Percentiles rank a stretch among this genome's conserved stretches.
Evolutionary conservation across 805 yeast genomes (phyloP).

Genomic region (Ascoidea rubescens): DNA sequence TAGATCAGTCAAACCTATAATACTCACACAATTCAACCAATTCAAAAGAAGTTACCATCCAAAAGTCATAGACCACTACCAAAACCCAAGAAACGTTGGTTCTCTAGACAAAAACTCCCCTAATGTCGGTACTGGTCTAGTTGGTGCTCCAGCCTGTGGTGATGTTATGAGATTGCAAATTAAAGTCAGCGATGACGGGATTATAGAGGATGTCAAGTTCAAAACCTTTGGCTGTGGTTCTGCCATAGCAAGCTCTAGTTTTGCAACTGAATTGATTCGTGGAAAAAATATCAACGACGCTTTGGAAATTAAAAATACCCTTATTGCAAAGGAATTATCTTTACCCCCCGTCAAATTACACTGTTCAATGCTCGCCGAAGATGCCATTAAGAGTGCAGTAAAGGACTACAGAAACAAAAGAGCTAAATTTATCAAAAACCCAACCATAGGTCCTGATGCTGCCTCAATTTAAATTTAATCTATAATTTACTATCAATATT

Average conservation of each 20-base stretch:
- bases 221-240: slow-evolving; percentile 99
- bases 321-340: slow-evolving; percentile 86
- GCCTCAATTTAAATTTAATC: background rate
- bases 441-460: slow-evolving; percentile 11
- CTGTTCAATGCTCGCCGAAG: slow-evolving; percentile 98
- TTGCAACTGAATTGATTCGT: slow-evolving; percentile 87
- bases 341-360: slow-evolving; percentile 96
- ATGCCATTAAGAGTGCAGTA: slow-evolving; percentile 94
- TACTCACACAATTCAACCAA: background rate
- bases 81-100: slow-evolving; percentile 95
- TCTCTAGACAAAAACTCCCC: slow-evolving; percentile 63
- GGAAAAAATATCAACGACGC: slow-evolving; percentile 95
- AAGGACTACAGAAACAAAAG: slow-evolving; percentile 89
- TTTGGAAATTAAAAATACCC: slow-evolving; percentile 79
- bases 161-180: slow-evolving; percentile 98
- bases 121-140: slow-evolving; percentile 91
- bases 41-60: slow-evolving; percentile 55
- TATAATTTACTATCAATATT: no score
- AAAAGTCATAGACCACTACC: slow-evolving; percentile 90
- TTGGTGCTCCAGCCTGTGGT: slow-evolving; percentile 99
- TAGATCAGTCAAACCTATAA: no score
- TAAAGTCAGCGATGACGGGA: slow-evolving; percentile 81
- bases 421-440: slow-evolving; percentile 8
- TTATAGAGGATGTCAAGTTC: slow-evolving; percentile 89
- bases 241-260: slow-evolving; percentile 92